Evolutionary conservation across 139 green algal species (phyloP).

Genomic region (Chlorella ohadii): DNA sequence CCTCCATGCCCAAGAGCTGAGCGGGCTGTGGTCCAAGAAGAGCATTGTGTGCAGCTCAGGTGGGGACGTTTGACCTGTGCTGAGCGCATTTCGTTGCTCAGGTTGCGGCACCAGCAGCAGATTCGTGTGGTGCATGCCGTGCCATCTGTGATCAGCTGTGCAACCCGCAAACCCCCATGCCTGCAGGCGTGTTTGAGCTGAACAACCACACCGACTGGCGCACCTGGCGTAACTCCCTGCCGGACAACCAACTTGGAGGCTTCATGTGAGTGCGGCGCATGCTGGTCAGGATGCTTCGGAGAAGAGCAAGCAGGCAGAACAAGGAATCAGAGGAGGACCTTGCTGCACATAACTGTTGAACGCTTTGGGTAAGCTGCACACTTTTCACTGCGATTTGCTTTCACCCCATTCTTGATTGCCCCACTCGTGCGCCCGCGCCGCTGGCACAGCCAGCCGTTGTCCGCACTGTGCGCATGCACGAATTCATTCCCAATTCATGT

Average conservation of each 20-base stretch:
- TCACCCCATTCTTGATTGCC: neutral
- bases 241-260: constrained; percentile 35
- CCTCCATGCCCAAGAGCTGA: constrained; percentile 37
- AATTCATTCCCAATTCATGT: neutral
- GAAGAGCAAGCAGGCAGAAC: too few species aligned
- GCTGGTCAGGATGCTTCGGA: too few species aligned
- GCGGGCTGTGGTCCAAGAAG: constrained; percentile 41
- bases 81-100: too few species aligned
- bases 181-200: constrained; percentile 6
- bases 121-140: too few species aligned
- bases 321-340: too few species aligned
- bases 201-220: constrained; percentile 33
- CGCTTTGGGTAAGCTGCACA: neutral
- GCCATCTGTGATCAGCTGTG: too few species aligned
- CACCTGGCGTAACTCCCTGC: constrained; percentile 46
- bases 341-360: neutral
- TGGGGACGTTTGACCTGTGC: neutral
- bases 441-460: too few species aligned
- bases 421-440: neutral
- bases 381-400: neutral
- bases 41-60: constrained; percentile 37
- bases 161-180: neutral
- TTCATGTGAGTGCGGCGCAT: constrained; percentile 32
- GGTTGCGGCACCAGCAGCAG: too few species aligned
- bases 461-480: too few species aligned